phyloP scores from a whole-genome alignment of 768 basidiomycete species.

The Auriscalpium vulgare region DNA sequence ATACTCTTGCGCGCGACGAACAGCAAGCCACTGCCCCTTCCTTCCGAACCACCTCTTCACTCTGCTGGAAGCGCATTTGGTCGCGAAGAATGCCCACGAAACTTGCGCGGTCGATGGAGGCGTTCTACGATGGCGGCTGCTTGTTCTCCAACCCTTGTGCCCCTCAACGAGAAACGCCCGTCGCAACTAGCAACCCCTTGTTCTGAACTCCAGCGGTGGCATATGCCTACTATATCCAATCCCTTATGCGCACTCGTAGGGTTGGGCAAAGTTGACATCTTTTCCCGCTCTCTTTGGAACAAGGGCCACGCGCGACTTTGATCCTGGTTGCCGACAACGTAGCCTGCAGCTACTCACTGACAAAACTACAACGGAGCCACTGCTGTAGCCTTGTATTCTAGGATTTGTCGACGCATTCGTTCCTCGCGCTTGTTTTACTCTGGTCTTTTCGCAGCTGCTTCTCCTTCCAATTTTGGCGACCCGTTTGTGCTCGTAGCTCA shows the following conservation, averaged over 20 bases:
- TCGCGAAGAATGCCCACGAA: neutral
- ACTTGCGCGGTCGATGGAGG: neutral
- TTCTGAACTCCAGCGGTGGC: neutral
- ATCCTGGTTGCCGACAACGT: neutral
- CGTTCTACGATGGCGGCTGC: neutral
- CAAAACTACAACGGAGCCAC: no score
- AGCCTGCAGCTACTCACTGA: no score
- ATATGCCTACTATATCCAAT: constrained; percentile 1
- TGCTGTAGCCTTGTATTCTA: no score
- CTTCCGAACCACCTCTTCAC: constrained; percentile 3
- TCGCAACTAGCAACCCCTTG: neutral
- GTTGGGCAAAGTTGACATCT: neutral
- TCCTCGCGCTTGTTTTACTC: no score
- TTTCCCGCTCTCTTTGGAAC: neutral
- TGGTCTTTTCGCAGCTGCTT: no score
- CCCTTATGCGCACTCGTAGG: neutral
- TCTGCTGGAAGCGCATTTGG: neutral
- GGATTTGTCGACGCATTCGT: no score
- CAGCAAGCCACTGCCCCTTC: neutral
- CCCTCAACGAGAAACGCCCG: neutral
- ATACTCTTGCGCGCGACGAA: neutral
- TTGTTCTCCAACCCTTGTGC: neutral
- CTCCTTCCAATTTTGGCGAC: no score
- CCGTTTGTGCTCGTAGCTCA: no score
- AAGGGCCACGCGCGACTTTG: neutral